Evolutionary conservation across 345 rosid genomes (phyloP), one percentile per base, ranked within the genome.

Genomic region (Lumnitzera littorea): DNA sequence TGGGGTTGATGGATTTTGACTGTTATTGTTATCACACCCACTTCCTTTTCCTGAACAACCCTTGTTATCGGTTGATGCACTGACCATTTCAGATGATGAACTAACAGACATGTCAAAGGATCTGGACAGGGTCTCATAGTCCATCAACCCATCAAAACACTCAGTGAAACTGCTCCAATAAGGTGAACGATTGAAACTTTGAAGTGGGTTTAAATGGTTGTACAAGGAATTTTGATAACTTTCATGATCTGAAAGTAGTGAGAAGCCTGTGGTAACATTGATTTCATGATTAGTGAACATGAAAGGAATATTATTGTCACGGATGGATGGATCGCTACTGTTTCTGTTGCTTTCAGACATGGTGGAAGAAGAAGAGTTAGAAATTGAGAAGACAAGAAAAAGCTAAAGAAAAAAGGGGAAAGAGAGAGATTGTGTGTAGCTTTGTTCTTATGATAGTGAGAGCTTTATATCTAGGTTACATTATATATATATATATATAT

Each of bases 1-100:
- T 2, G 74, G 76, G 9, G 80, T 67, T 0, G 70, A 70, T 24
- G 71, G 74, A 53, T 70, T 72, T 16, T 76, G 66, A 13, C 24
- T 57, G 25, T 20, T 62, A 24, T 23, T 48, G 2, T 50, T 47
- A 5, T 63, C 31, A 51, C 53, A 36, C 12, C 53, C 15, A 9
- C 53, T 24, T 51, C 23, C 24, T 48, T 60, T 46, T 51, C 62
- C 56, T 64, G 20, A 24, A 24, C 31, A 24, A 24, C 59, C 59
- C 36, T 54, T 54, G 10, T 36, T 36, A 36, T 9, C 43, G 11
- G 43, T 24, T 25, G 50, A 46, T 15, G 77, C 55, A 62, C 56
- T 67, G 15, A 69, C 36, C 8, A 64, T 74, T 50, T 77, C 79
- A 27, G 79, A 70, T 27, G 85, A 74, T 8, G 82, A 80, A 51